These are phyloP conservation scores for Fusarium scirpi DNA, from an alignment of 2,329 filamentous ascomycete species.

Conservation along the genomic window DNA sequence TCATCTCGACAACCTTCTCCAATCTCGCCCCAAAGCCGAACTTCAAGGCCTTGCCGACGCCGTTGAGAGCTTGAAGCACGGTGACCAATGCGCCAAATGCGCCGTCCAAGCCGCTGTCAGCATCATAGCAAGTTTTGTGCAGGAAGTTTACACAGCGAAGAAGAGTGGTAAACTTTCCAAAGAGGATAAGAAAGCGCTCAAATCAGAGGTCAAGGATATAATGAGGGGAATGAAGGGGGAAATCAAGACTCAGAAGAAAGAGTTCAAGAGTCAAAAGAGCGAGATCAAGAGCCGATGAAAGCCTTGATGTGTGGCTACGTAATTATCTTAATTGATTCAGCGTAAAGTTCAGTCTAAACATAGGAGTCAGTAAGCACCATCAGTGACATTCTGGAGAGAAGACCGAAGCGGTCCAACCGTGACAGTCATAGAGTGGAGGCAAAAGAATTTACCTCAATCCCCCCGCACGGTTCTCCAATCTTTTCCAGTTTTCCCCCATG, in stretches of 20 bases:
- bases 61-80: conserved; percentile 6
- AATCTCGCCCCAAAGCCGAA: conserved; percentile 12
- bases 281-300: conserved; percentile 7
- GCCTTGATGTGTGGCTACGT: neutral
- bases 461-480: conserved; percentile 20
- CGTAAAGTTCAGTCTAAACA: neutral
- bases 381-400: conserved; percentile 5
- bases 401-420: conserved; percentile 5
- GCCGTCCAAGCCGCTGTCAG: conserved; percentile 14
- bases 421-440: neutral
- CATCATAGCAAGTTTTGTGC: conserved; percentile 10
- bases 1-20: conserved; percentile 26
- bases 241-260: conserved; percentile 5
- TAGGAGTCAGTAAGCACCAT: neutral
- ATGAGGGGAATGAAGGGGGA: conserved; percentile 19
- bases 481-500: neutral
- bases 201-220: conserved; percentile 29
- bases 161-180: conserved; percentile 31
- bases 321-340: neutral
- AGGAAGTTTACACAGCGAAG: conserved; percentile 24
- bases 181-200: conserved; percentile 34
- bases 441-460: conserved; percentile 6
- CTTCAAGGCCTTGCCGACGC: conserved; percentile 11
- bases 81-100: conserved; percentile 28
- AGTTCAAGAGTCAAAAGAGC: conserved; percentile 10